Percentiles rank a stretch among this genome's conserved stretches.
phyloP scores from a whole-genome alignment of 2,329 filamentous ascomycete species.

The Neopestalotiopsis rosae region DNA sequence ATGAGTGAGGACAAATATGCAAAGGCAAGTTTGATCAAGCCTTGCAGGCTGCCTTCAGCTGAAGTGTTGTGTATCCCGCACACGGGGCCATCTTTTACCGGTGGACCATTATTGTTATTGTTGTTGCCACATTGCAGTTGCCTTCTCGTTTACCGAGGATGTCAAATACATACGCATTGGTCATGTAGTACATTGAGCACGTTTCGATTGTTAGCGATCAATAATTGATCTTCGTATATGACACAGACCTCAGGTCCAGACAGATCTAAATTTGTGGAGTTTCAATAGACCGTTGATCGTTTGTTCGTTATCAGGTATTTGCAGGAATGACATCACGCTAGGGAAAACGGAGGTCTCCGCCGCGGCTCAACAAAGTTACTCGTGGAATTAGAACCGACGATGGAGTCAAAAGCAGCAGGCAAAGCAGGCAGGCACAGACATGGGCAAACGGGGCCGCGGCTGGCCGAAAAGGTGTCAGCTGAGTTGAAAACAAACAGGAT shows the following conservation, averaged over 20 bases:
- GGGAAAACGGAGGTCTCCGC: neutral
- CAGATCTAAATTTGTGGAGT: neutral
- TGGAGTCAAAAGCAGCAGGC: neutral
- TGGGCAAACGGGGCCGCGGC: neutral
- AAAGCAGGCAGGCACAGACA: neutral
- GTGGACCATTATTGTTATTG: too few species aligned
- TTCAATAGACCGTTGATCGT: neutral
- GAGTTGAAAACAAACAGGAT: neutral
- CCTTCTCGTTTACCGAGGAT: too few species aligned
- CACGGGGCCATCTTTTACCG: too few species aligned
- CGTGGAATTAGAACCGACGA: neutral
- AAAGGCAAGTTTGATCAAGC: too few species aligned
- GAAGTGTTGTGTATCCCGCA: too few species aligned
- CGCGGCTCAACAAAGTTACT: neutral
- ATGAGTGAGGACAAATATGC: too few species aligned
- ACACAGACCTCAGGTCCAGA: neutral
- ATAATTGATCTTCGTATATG: neutral
- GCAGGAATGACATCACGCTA: neutral
- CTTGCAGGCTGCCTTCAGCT: too few species aligned
- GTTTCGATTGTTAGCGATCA: too few species aligned
- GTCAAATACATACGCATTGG: too few species aligned
- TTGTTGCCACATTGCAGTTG: too few species aligned
- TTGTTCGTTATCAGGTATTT: neutral
- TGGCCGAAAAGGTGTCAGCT: conserved; percentile 5
- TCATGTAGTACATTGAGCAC: too few species aligned